Evolutionary conservation across 2,329 filamentous ascomycete genomes (phyloP).

Genomic region (Colletotrichum falcatum): DNA sequence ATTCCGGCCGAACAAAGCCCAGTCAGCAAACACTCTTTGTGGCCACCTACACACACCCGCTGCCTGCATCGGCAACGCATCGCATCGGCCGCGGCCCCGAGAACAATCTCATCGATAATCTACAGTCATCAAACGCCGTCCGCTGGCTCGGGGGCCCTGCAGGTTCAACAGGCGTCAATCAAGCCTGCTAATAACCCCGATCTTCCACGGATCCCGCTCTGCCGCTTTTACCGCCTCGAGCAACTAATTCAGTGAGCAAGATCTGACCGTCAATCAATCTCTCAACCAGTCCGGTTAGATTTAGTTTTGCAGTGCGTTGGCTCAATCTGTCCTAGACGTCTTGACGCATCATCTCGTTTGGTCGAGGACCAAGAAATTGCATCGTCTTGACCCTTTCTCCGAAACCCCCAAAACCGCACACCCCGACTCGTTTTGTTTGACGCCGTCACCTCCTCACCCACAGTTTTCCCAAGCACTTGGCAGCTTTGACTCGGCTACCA

Average conservation of each 20-base stretch:
- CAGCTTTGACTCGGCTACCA: constrained; percentile 19
- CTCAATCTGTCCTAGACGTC: constrained; percentile 35
- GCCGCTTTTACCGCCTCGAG: constrained; percentile 30
- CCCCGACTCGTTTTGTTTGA: constrained; percentile 40
- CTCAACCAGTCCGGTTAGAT: constrained; percentile 29
- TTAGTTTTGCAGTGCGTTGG: constrained; percentile 17
- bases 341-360: constrained; percentile 25
- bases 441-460: constrained; percentile 34
- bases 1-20: constrained; percentile 36
- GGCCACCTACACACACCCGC: not conserved
- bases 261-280: constrained; percentile 32
- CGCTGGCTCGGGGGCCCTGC: constrained; percentile 29
- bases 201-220: constrained; percentile 25
- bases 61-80: constrained; percentile 4
- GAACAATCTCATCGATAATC: constrained; percentile 33
- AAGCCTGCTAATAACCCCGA: constrained; percentile 6
- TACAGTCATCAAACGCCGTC: constrained; percentile 33
- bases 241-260: constrained; percentile 20
- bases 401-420: constrained; percentile 6
- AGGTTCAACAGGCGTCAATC: not conserved
- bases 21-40: constrained; percentile 3
- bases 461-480: constrained; percentile 25
- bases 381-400: constrained; percentile 11
- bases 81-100: constrained; percentile 20
- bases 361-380: constrained; percentile 13